Conservation (phyloP, 2,329 filamentous ascomycete species). For the Sporothrix curviconia region DNA sequence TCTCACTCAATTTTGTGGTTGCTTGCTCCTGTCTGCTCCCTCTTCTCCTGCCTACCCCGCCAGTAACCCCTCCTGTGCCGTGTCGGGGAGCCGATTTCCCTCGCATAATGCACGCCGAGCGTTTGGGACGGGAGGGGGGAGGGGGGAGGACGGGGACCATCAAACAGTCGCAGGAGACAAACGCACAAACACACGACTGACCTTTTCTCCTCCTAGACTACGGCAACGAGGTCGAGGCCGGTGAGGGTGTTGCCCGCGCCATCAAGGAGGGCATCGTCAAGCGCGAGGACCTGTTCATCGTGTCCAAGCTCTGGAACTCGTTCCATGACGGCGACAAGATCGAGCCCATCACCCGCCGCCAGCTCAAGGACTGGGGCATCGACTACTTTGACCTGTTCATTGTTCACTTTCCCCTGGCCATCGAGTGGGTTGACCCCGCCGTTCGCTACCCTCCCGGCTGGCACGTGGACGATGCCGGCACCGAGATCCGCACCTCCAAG, state of each 20-base stretch:
- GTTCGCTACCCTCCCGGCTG: conserved; percentile 77
- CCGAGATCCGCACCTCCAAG: conserved; percentile 56
- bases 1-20: background rate
- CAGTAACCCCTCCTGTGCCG: conserved; percentile 7
- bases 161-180: background rate
- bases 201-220: conserved; percentile 53
- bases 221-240: conserved; percentile 73
- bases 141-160: too few species aligned
- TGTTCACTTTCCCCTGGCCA: conserved; percentile 81
- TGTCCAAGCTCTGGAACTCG: conserved; percentile 88
- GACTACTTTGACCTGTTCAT: conserved; percentile 90
- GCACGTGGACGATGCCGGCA: conserved; percentile 54
- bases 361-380: conserved; percentile 74
- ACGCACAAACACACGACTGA: background rate
- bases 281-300: conserved; percentile 83
- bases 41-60: conserved; percentile 9
- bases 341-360: conserved; percentile 66
- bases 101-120: background rate
- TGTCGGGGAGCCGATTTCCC: background rate
- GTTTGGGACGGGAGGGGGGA: background rate
- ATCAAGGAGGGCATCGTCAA: conserved; percentile 76
- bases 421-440: conserved; percentile 76
- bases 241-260: conserved; percentile 69
- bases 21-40: background rate
- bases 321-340: conserved; percentile 79